Evolutionary conservation across 306 rosid species (phyloP), one percentile per base, ranked within the genome.

Genomic region (Vigna nakashimae): DNA sequence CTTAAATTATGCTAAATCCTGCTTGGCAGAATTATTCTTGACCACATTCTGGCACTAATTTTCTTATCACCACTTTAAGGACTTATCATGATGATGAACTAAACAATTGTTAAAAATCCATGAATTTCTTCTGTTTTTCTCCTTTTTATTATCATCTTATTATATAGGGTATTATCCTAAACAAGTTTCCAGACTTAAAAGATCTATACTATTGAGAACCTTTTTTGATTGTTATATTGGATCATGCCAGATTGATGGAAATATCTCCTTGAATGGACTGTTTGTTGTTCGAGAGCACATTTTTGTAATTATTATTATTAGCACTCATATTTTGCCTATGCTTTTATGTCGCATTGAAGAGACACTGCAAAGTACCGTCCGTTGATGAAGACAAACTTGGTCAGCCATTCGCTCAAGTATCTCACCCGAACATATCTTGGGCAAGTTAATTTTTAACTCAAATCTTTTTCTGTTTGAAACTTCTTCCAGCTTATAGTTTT

Each of bases 361-460:
- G 98, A 93, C 84, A 91, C 98, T 15, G 93, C 98, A 80, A 86
- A 81, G 69, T 91, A 93, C 74, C 80, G 14, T 56, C 98, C 97
- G 34, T 80, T 93, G 87, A 84, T 87, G 95, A 93, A 90, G 81
- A 93, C 98, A 83, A 93, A 93, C 79, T 69, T 88, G 20, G 92
- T 69, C 82, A 88, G 98, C 84, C 95, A 90, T 79, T 86, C 97
- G 0, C 96, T 93, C 46, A 93, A 91, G 89, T 91, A 93, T 88
- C 98, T 93, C 69, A 88, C 93, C 65, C 73, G 75, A 74, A 88
- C 90, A 84, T 91, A 90, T 88, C 81, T 93, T 17, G 98, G 98
- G 98, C 75, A 91, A 90, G 92, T 84, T 74, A 66, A 74, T 84
- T 74, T 59, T 48, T 55, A 42, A 57, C 60, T 38, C 12, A n/a